These are phyloP conservation scores for Gnaphalium uliginosum DNA, from an alignment of 129 eudicot species.

Conservation along the genomic window DNA sequence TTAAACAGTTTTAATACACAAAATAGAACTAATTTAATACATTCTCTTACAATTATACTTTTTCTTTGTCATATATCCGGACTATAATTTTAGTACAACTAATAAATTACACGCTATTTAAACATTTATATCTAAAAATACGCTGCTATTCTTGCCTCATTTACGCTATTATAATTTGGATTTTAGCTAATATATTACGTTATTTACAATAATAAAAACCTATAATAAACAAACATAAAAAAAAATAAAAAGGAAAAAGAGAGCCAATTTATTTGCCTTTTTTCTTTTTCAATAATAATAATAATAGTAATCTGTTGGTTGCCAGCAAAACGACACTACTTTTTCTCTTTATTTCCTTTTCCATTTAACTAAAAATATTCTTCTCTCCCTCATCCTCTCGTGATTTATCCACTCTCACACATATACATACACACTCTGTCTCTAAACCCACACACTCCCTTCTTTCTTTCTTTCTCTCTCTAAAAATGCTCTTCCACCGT, in stretches of 20 bases:
- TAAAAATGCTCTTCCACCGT: constrained; percentile 42
- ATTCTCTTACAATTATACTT: too few relatives aligned
- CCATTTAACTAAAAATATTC: constrained; percentile 6
- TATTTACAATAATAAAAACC: too few relatives aligned
- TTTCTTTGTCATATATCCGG: too few relatives aligned
- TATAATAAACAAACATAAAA: too few relatives aligned
- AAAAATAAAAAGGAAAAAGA: not conserved
- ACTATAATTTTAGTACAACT: too few relatives aligned
- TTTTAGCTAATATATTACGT: too few relatives aligned
- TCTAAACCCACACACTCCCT: constrained; percentile 6
- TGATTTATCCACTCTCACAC: constrained; percentile 25
- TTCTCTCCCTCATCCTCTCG: constrained; percentile 26
- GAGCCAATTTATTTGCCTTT: not conserved
- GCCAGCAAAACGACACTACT: constrained; percentile 35
- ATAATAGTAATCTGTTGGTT: not conserved
- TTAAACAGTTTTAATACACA: too few relatives aligned
- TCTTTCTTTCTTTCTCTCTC: constrained; percentile 17
- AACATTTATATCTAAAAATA: too few relatives aligned
- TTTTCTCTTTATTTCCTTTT: constrained; percentile 19
- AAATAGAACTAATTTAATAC: too few relatives aligned
- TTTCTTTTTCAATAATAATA: not conserved
- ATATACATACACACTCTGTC: constrained; percentile 15
- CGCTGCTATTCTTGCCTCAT: too few relatives aligned
- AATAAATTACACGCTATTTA: too few relatives aligned
- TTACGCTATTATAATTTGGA: too few relatives aligned